Conservation (phyloP, 371 early-diverging fungal species). For the Rhizopus sp. region DNA sequence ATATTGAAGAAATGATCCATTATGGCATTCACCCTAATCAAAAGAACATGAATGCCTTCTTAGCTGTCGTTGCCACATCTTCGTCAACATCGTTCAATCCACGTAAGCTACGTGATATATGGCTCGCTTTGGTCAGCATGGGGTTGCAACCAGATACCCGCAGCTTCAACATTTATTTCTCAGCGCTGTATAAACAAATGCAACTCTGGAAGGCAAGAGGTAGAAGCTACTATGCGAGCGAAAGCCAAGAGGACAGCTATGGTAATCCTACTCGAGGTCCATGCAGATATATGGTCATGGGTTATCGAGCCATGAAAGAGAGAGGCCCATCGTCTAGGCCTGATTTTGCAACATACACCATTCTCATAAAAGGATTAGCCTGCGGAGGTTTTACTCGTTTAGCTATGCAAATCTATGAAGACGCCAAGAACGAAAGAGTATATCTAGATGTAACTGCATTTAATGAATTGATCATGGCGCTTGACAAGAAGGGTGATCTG, state of each 20-base stretch:
- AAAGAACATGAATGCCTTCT: conserved; percentile 37
- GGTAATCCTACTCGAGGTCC: neutral
- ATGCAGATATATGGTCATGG: neutral
- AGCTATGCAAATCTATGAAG: conserved; percentile 40
- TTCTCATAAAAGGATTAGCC: conserved; percentile 36
- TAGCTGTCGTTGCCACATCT: conserved; percentile 24
- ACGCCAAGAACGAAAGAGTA: conserved; percentile 26
- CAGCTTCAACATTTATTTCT: conserved; percentile 37
- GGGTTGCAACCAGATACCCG: conserved; percentile 37
- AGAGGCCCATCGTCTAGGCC: conserved; percentile 12
- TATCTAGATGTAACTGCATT: conserved; percentile 26
- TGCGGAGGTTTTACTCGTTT: conserved; percentile 26
- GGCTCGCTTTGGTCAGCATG: conserved; percentile 18
- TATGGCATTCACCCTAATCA: conserved; percentile 31
- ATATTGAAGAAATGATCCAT: conserved; percentile 39
- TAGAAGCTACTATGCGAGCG: conserved; percentile 2
- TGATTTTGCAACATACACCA: conserved; percentile 44
- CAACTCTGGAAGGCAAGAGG: neutral
- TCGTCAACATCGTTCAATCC: neutral
- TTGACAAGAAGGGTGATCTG: conserved; percentile 26
- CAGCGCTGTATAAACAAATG: conserved; percentile 23
- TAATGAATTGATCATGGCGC: conserved; percentile 31
- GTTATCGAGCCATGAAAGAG: conserved; percentile 3
- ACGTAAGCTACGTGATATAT: neutral
- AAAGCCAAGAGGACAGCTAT: neutral